Conservation (phyloP, 345 rosid species). For the Gossypium herbaceum region DNA sequence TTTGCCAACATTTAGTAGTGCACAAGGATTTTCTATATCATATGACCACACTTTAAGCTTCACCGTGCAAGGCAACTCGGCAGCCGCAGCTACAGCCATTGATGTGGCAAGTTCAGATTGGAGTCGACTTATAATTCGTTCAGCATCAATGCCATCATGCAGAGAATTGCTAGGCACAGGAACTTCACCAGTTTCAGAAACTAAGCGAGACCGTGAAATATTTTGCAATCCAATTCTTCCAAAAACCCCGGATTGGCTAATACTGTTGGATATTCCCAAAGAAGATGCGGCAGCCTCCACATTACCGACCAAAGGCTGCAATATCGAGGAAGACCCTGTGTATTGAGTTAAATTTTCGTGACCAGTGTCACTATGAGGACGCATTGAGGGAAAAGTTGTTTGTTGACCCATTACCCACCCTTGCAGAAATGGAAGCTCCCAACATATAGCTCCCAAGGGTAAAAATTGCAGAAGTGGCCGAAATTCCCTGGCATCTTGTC, state of each 20-base stretch:
- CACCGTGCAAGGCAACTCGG: constrained; percentile 95
- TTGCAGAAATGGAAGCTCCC: constrained; percentile 73
- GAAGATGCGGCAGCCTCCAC: constrained; percentile 51
- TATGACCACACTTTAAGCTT: constrained; percentile 88
- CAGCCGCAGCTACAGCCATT: constrained; percentile 74
- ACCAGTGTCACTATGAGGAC: constrained; percentile 37
- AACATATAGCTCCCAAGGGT: constrained; percentile 53
- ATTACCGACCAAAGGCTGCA: constrained; percentile 26
- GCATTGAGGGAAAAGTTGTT: constrained; percentile 42
- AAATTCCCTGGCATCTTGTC: constrained; percentile 32
- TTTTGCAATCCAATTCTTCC: constrained; percentile 43
- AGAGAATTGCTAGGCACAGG: constrained; percentile 27
- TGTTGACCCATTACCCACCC: constrained; percentile 82
- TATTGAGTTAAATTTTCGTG: constrained; percentile 33
- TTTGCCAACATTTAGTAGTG: constrained; percentile 51
- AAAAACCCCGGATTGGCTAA: constrained; percentile 41
- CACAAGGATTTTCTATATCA: constrained; percentile 67
- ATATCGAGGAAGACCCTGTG: constrained; percentile 15
- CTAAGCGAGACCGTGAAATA: constrained; percentile 38
- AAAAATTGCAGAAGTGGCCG: constrained; percentile 50
- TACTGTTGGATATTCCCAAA: constrained; percentile 46
- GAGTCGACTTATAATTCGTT: constrained; percentile 56
- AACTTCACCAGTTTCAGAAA: constrained; percentile 42
- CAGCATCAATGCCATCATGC: constrained; percentile 39
- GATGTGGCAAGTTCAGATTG: constrained; percentile 76